Conservation (phyloP, 441 rosid species). For the Bruguiera hainesii region DNA sequence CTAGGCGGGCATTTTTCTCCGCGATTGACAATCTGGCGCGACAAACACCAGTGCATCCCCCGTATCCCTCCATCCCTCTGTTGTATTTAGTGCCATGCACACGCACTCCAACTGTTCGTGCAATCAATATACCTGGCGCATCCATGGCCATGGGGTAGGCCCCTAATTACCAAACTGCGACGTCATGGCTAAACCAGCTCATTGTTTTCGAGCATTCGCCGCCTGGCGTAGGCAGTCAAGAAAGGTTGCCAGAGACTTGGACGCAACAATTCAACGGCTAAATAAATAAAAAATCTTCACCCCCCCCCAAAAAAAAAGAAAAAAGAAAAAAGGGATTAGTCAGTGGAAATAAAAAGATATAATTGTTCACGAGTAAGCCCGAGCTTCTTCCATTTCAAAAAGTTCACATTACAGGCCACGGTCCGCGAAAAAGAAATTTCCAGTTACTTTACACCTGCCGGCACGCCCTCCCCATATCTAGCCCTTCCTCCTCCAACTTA, state of each 20-base stretch:
- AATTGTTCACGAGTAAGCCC: constrained; percentile 23
- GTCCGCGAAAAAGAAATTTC: constrained; percentile 5
- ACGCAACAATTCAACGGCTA: too few relatives aligned
- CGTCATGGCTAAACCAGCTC: too few relatives aligned
- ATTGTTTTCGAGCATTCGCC: too few relatives aligned
- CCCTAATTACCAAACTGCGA: too few relatives aligned
- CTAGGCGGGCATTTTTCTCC: neutral
- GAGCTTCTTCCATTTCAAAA: constrained; percentile 26
- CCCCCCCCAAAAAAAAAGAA: neutral
- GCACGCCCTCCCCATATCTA: constrained; percentile 21
- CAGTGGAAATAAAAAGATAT: neutral
- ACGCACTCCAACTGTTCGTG: neutral
- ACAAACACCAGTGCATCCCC: neutral
- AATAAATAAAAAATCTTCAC: neutral
- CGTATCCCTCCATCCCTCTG: neutral
- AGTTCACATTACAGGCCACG: constrained; percentile 18
- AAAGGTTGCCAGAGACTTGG: too few relatives aligned
- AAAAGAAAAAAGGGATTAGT: too few relatives aligned
- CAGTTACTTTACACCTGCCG: constrained; percentile 24
- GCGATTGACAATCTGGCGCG: neutral
- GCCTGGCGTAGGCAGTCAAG: too few relatives aligned
- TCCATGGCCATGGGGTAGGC: too few relatives aligned
- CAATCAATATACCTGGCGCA: too few relatives aligned
- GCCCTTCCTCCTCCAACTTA: neutral
- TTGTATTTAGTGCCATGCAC: neutral